Percentiles rank a stretch among this genome's conserved stretches.
Conservation (phyloP, 2,329 filamentous ascomycete genomes). For the Fusarium verticillioides region DNA sequence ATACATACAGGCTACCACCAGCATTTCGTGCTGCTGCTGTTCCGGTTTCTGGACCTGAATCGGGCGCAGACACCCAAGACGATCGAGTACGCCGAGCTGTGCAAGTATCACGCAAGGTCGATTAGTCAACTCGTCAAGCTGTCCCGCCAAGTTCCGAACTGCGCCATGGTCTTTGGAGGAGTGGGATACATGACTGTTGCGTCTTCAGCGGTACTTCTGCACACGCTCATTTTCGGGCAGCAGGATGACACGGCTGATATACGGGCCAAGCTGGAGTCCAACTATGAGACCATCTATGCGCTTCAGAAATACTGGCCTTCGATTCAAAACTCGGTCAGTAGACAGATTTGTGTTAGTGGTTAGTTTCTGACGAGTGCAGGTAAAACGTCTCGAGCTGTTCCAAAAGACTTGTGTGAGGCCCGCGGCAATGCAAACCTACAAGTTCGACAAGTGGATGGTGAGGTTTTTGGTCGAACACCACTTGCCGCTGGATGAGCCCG, state of each 20-base stretch:
- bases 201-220: constrained; percentile 2
- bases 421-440: not conserved
- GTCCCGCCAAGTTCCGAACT: constrained; percentile 7
- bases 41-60: constrained; percentile 4
- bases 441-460: constrained; percentile 15
- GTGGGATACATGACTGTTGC: constrained; percentile 11
- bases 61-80: constrained; percentile 1
- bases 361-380: not conserved
- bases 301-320: constrained; percentile 8
- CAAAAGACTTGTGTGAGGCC: constrained; percentile 2
- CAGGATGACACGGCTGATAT: constrained; percentile 5
- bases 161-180: constrained; percentile 1
- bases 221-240: constrained; percentile 4
- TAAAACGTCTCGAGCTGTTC: not conserved
- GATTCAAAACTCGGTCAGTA: constrained; percentile 3
- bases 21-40: not conserved
- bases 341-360: not conserved
- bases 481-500: constrained; percentile 5
- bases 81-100: constrained; percentile 5
- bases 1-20: constrained; percentile 16
- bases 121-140: constrained; percentile 2
- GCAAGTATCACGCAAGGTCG: not conserved
- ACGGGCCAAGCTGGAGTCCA: constrained; percentile 4
- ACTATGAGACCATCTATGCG: constrained; percentile 8
- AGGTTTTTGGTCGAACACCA: constrained; percentile 10